phyloP scores from a whole-genome alignment of 2,329 filamentous ascomycete species.

The Penicillium sp. region DNA sequence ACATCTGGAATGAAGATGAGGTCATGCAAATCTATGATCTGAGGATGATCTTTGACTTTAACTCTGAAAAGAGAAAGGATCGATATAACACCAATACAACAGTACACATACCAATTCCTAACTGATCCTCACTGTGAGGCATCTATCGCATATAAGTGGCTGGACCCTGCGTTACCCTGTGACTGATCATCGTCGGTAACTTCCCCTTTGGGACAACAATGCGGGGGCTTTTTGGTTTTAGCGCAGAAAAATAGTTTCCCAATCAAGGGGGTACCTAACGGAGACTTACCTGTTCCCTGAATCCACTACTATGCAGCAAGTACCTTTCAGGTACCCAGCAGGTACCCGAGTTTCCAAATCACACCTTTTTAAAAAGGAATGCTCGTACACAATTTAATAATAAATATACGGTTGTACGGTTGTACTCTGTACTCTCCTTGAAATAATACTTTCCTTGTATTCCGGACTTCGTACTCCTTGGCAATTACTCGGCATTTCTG shows the following conservation, averaged over 20 bases:
- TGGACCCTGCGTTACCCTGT: slow-evolving; percentile 16
- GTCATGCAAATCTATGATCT: slow-evolving; percentile 3
- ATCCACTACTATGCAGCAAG: slow-evolving; percentile 1
- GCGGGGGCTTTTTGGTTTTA: slow-evolving; percentile 17
- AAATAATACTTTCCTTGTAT: neutral
- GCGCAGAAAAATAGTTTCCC: slow-evolving; percentile 8
- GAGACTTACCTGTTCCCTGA: neutral
- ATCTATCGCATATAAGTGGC: slow-evolving; percentile 10
- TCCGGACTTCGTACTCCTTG: neutral
- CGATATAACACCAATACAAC: neutral
- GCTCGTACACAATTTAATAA: no score
- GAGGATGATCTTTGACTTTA: slow-evolving; percentile 3
- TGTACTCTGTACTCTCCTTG: neutral
- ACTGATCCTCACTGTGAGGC: neutral
- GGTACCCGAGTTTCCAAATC: slow-evolving; percentile 4
- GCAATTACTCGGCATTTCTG: neutral
- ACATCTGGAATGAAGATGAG: slow-evolving; percentile 3
- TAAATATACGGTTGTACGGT: no score
- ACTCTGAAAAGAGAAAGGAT: slow-evolving; percentile 8
- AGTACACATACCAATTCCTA: neutral
- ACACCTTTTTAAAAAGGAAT: neutral
- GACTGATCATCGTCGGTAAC: slow-evolving; percentile 15
- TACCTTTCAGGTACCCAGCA: slow-evolving; percentile 14
- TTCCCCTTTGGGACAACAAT: slow-evolving; percentile 9
- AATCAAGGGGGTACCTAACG: slow-evolving; percentile 6